Evolutionary conservation across 202 grass and related monocot genomes (phyloP), one percentile per base, ranked within the genome.

Genomic region (Miscanthus sacchariflorus): DNA sequence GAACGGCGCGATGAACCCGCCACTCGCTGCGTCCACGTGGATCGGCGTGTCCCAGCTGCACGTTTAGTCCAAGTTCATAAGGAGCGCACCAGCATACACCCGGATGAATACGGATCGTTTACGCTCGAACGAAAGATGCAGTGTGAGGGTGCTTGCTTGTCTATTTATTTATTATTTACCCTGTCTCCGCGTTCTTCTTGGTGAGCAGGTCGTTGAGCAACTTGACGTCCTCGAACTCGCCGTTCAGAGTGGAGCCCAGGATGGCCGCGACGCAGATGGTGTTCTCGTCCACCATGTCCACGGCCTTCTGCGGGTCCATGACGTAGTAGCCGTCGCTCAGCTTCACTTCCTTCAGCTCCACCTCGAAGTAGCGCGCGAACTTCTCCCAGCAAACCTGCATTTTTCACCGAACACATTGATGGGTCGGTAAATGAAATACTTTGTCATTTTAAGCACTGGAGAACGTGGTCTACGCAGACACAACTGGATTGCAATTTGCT

Each of bases 291-390:
- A 98, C 96, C 89, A 98, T 33, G 24, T 98, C 89, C 2, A 98
- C 96, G 7, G 96, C 92, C 89, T 96, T 96, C 21, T 44, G 42
- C 0, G 96, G 96, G 87, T 94, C 93, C 93, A 96, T 93, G 21
- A 96, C 96, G 24, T 93, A 98, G 85, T 96, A 98, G 14, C 83
- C 93, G 0, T 96, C 96, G 0, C 81, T 82, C 90, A 98, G 84
- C 87, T 98, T 96, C 85, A 96, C 96, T 74, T 98, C 96, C 87
- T 96, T 98, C 4, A 98, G 93, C 88, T 96, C 96, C 24, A 98
- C 96, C 87, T 98, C 96, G 67, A 98, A 98, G 93, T 96, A 98
- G n/a, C 96, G 82, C 0, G 93, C 96, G 7, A 98, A 98, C 77
- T 98, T 98, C 85, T 98, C 96, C 93, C 96, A 96, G 87, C 96